Percentiles rank a stretch among this genome's conserved stretches.
Evolutionary conservation across 2,329 filamentous ascomycete species (phyloP).

Genomic region (Diaporthe sp.): DNA sequence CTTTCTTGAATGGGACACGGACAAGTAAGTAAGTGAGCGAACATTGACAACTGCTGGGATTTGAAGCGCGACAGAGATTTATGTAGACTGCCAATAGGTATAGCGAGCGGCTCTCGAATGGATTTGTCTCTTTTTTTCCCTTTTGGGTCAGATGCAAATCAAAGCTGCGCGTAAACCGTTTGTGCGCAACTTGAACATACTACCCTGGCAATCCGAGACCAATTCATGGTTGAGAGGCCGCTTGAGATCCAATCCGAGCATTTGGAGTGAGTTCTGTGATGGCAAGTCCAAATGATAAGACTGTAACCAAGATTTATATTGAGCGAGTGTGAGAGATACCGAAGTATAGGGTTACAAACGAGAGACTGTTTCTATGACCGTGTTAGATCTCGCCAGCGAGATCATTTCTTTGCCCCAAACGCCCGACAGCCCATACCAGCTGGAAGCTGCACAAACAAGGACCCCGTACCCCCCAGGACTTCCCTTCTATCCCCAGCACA

Average conservation of each 20-base stretch:
- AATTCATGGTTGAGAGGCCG: too few relatives aligned
- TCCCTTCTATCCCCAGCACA: background rate
- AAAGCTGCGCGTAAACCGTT: background rate
- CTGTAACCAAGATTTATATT: background rate
- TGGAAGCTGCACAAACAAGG: background rate
- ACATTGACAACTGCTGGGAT: background rate
- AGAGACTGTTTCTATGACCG: background rate
- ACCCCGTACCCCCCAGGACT: too few relatives aligned
- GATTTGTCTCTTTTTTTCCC: background rate
- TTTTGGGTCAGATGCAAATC: too few relatives aligned
- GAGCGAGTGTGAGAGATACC: background rate
- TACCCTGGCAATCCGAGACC: background rate
- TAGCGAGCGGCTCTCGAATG: background rate
- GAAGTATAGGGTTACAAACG: background rate
- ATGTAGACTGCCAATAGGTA: background rate
- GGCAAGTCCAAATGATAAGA: background rate
- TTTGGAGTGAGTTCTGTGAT: background rate
- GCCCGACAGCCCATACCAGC: background rate
- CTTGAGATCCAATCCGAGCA: background rate
- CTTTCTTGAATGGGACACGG: too few relatives aligned
- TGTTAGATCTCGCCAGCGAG: background rate
- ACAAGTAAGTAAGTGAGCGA: too few relatives aligned
- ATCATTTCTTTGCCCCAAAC: background rate
- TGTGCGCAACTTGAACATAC: background rate
- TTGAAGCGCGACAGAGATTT: too few relatives aligned